phyloP scores from a whole-genome alignment of 2,329 filamentous ascomycete genomes.

The Daldinia sp. region DNA sequence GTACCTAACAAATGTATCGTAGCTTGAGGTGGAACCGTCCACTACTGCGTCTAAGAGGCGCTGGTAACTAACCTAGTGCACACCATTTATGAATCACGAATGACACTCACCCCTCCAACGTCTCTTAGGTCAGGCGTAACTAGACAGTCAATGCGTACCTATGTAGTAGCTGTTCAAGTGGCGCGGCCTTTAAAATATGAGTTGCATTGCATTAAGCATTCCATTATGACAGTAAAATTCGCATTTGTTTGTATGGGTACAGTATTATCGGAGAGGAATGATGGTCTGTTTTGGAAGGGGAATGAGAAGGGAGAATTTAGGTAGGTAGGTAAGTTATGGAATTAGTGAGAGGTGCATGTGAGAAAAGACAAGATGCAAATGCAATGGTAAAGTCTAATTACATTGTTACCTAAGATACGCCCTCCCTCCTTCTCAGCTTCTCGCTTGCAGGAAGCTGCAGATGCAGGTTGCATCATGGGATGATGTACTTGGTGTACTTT shows the following conservation, averaged over 20 bases:
- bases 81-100: constrained; percentile 38
- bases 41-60: constrained; percentile 23
- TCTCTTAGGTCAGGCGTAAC: constrained; percentile 23
- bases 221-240: constrained; percentile 13
- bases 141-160: background rate
- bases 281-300: background rate
- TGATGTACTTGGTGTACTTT: constrained; percentile 17
- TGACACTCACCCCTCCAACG: constrained; percentile 26
- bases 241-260: background rate
- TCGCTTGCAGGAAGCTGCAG: constrained; percentile 35
- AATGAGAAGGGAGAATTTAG: background rate
- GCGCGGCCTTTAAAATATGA: background rate
- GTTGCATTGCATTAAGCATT: constrained; percentile 20
- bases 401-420: constrained; percentile 9
- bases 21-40: constrained; percentile 36
- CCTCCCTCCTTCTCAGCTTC: constrained; percentile 19
- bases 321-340: constrained; percentile 1
- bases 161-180: background rate
- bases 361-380: constrained; percentile 1
- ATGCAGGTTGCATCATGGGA: constrained; percentile 31
- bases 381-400: constrained; percentile 7
- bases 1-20: constrained; percentile 6
- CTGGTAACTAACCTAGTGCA: constrained; percentile 27
- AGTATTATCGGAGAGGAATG: background rate
- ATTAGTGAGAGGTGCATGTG: background rate